A percentile compares a stretch with the other conserved stretches of the same genome.
phyloP scores from a whole-genome alignment of 495 filamentous ascomycete species.

The Filosporella fistucella region DNA sequence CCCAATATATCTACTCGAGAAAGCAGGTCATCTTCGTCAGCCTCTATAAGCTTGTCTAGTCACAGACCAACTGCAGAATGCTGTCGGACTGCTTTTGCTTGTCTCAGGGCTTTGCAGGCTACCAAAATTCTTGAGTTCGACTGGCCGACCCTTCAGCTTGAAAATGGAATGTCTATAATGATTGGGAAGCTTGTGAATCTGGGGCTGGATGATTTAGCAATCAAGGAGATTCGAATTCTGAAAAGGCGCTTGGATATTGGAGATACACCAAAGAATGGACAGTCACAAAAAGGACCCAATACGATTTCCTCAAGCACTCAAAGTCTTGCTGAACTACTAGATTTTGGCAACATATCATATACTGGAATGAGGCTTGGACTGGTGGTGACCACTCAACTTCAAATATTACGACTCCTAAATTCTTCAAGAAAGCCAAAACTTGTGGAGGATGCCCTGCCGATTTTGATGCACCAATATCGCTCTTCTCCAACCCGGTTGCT shows the following conservation, averaged over 20 bases:
- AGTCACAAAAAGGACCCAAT: conserved; percentile 18
- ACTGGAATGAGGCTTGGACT: conserved; percentile 39
- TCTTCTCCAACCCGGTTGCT: conserved; percentile 68
- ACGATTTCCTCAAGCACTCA: conserved; percentile 35
- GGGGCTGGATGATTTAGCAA: conserved; percentile 68
- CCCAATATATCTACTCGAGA: conserved; percentile 26
- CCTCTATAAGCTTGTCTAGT: conserved; percentile 26
- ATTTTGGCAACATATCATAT: conserved; percentile 41
- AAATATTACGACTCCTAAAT: conserved; percentile 43
- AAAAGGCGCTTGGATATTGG: conserved; percentile 55
- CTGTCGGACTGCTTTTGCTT: conserved; percentile 66
- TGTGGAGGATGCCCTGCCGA: conserved; percentile 42
- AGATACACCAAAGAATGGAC: conserved; percentile 25
- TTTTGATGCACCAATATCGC: conserved; percentile 36
- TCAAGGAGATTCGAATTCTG: conserved; percentile 68
- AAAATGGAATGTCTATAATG: conserved; percentile 77
- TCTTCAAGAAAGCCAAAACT: conserved; percentile 43
- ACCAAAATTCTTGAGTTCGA: conserved; percentile 32
- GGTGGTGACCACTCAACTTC: conserved; percentile 48
- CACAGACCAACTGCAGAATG: conserved; percentile 62
- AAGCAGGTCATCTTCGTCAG: conserved; percentile 32
- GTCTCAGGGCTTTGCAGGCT: conserved; percentile 56
- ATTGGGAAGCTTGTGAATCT: conserved; percentile 67
- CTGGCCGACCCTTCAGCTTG: conserved; percentile 67
- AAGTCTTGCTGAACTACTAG: conserved; percentile 57